A percentile compares a stretch with the other conserved stretches of the same genome.
Conservation (phyloP, 208 protist genomes). For the Crithidia thermophila region DNA sequence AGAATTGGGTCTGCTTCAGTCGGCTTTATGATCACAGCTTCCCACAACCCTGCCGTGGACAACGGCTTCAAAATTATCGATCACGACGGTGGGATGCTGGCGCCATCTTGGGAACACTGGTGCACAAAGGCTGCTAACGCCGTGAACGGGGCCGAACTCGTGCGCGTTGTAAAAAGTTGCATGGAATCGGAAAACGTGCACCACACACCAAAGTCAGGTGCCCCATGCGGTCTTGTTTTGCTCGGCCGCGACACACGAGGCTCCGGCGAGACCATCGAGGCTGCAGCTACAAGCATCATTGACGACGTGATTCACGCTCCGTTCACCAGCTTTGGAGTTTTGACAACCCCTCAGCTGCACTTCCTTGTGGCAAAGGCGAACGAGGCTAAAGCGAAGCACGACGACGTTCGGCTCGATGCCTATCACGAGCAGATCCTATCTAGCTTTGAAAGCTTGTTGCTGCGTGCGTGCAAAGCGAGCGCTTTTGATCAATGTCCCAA, state of each 20-base stretch:
- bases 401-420: constrained; percentile 10
- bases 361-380: constrained; percentile 52
- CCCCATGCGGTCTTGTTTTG: constrained; percentile 31
- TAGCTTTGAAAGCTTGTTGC: constrained; percentile 32
- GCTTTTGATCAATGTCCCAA: not conserved
- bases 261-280: constrained; percentile 46
- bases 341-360: constrained; percentile 83
- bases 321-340: constrained; percentile 28
- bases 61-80: constrained; percentile 94
- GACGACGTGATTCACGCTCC: constrained; percentile 17
- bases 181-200: not conserved
- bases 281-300: constrained; percentile 30
- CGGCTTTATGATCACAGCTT: constrained; percentile 88
- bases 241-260: constrained; percentile 67
- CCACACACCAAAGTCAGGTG: constrained; percentile 3
- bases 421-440: constrained; percentile 46
- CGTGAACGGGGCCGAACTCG: constrained; percentile 47
- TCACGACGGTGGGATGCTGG: constrained; percentile 76
- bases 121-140: constrained; percentile 70
- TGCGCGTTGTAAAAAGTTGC: constrained; percentile 43
- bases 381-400: not conserved
- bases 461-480: constrained; percentile 16
- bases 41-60: constrained; percentile 83
- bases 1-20: constrained; percentile 14
- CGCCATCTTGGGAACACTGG: constrained; percentile 58